Conservation (phyloP, 2,329 filamentous ascomycete species). For the Dactylellina drechsleri region DNA sequence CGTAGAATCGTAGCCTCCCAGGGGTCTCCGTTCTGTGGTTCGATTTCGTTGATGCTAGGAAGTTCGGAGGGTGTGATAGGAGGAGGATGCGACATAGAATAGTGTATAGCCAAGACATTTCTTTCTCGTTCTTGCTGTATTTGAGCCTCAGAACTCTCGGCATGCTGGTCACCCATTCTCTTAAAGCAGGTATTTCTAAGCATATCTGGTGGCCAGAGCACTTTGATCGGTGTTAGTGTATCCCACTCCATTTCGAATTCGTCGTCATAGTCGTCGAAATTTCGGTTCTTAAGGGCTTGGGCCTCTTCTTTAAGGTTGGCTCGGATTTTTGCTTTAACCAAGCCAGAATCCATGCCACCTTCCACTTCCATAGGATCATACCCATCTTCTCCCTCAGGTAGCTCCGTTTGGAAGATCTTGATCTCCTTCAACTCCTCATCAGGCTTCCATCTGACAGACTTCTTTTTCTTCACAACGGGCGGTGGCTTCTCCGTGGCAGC, state of each 20-base stretch:
- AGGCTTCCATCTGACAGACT: conserved; percentile 50
- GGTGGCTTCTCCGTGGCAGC: conserved; percentile 39
- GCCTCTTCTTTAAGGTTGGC: conserved; percentile 52
- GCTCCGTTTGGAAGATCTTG: conserved; percentile 45
- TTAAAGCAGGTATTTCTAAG: conserved; percentile 38
- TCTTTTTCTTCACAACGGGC: conserved; percentile 51
- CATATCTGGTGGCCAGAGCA: conserved; percentile 31
- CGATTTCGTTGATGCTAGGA: conserved; percentile 37
- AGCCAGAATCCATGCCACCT: conserved; percentile 41
- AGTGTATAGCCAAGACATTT: conserved; percentile 50
- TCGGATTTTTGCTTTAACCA: conserved; percentile 44
- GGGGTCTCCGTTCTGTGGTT: not conserved
- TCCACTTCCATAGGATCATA: conserved; percentile 52
- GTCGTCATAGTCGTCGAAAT: conserved; percentile 47
- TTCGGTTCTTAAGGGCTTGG: conserved; percentile 39
- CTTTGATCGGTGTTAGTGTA: conserved; percentile 15
- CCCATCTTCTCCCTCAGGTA: conserved; percentile 49
- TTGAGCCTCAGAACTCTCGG: conserved; percentile 40
- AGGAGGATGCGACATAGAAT: conserved; percentile 43
- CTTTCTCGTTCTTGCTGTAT: conserved; percentile 46
- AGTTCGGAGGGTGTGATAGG: conserved; percentile 38
- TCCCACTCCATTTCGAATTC: conserved; percentile 54
- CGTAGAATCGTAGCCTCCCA: conserved; percentile 41
- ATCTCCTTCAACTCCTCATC: conserved; percentile 46
- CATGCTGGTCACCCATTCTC: conserved; percentile 40